Conservation (phyloP, 768 basidiomycete species). For the Mycena vulgaris region DNA sequence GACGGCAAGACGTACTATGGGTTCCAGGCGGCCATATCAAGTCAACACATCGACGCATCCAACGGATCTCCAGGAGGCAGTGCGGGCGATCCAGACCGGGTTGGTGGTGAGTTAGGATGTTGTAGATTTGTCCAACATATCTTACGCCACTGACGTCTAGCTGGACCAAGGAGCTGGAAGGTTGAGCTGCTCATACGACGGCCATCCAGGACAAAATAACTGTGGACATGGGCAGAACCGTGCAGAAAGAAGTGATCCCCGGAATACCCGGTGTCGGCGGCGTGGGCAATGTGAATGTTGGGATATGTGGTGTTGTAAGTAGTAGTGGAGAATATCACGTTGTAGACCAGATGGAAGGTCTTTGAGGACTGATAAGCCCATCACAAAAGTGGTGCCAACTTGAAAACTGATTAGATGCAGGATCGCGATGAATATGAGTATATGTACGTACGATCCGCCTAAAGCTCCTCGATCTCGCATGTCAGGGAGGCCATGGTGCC, state of each 20-base stretch:
- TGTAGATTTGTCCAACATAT: conserved; percentile 25
- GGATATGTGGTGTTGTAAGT: conserved; percentile 6
- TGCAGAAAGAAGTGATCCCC: too few species aligned
- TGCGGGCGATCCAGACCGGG: neutral
- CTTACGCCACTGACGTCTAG: conserved; percentile 9
- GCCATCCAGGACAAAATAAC: conserved; percentile 7
- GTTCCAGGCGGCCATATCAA: conserved; percentile 21
- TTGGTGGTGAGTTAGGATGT: conserved; percentile 27
- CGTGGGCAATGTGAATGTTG: neutral
- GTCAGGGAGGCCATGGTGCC: conserved; percentile 12
- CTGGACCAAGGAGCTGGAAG: conserved; percentile 21
- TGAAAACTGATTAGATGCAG: neutral
- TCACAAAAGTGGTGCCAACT: conserved; percentile 4
- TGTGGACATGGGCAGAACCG: too few species aligned
- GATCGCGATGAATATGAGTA: too few species aligned
- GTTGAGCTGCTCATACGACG: conserved; percentile 15
- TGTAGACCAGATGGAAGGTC: neutral
- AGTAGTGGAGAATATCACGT: neutral
- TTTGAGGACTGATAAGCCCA: neutral
- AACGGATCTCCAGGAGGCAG: conserved; percentile 12
- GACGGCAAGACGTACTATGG: conserved; percentile 14
- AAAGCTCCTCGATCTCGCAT: neutral
- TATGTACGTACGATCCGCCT: conserved; percentile 8
- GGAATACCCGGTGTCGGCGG: neutral
- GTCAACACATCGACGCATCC: conserved; percentile 10